Percentiles rank a stretch among this genome's conserved stretches.
phyloP scores from a whole-genome alignment of 495 filamentous ascomycete species.

The Lasiosphaeriaceae sp. region DNA sequence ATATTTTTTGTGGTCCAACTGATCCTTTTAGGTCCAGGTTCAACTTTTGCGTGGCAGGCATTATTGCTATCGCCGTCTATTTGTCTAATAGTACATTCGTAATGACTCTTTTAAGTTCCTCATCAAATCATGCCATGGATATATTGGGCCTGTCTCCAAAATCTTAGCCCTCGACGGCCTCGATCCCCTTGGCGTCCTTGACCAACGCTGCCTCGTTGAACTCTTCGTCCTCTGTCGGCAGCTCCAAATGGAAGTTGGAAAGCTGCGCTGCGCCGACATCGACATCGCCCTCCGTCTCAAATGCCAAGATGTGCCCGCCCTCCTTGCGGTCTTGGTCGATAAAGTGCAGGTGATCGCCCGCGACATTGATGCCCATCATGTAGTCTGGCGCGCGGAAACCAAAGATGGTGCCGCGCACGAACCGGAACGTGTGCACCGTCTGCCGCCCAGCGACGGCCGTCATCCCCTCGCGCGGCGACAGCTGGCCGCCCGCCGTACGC shows the following conservation, averaged over 20 bases:
- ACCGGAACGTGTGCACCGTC: conserved; percentile 30
- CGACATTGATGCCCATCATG: conserved; percentile 46
- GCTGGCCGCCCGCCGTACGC: conserved; percentile 36
- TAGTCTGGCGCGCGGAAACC: conserved; percentile 48
- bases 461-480: conserved; percentile 33
- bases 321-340: conserved; percentile 37
- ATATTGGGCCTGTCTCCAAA: not conserved
- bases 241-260: conserved; percentile 32
- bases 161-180: conserved; percentile 27
- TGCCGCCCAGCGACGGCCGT: conserved; percentile 40
- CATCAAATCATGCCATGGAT: not conserved
- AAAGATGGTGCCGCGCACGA: conserved; percentile 40
- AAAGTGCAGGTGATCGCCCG: conserved; percentile 51
- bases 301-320: conserved; percentile 48
- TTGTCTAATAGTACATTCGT: no score
- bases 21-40: no score
- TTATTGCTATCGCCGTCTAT: not conserved
- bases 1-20: no score
- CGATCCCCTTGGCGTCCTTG: conserved; percentile 30
- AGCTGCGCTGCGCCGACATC: conserved; percentile 29
- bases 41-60: not conserved
- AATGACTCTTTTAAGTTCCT: not conserved
- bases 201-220: conserved; percentile 39
- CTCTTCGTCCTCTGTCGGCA: conserved; percentile 38
- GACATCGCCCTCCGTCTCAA: conserved; percentile 38